Evolutionary conservation across 371 early-diverging fungal genomes (phyloP).

Genomic region (Apophysomyces sp.): DNA sequence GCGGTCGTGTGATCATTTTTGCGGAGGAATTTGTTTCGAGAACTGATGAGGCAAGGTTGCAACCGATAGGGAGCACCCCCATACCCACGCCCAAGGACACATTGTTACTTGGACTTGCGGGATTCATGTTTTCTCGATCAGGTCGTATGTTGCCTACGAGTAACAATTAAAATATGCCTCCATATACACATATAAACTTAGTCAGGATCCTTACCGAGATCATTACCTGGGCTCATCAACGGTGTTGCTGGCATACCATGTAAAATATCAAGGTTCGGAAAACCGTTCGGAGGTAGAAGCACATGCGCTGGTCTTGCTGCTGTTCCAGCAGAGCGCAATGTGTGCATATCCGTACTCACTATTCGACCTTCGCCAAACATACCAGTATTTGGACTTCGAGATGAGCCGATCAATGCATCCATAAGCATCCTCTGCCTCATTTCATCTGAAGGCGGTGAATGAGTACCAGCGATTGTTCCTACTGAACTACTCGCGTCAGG

Average conservation of each 20-base stretch:
- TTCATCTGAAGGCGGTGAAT: not conserved
- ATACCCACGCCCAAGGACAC: not conserved
- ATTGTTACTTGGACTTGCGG: not conserved
- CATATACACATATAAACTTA: not conserved
- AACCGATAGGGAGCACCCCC: not conserved
- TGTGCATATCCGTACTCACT: not conserved
- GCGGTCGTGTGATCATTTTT: not conserved
- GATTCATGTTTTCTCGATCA: not conserved
- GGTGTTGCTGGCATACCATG: not conserved
- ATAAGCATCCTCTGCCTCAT: conserved; percentile 16
- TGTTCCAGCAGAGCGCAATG: not conserved
- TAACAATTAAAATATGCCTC: not conserved
- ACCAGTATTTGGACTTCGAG: not conserved
- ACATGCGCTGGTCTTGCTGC: conserved; percentile 6
- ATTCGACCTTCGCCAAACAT: not conserved
- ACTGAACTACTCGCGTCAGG: not conserved
- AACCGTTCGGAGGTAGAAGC: conserved; percentile 6
- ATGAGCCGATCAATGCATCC: conserved; percentile 19
- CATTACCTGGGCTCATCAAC: not conserved
- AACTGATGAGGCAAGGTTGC: not conserved
- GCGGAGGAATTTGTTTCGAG: not conserved
- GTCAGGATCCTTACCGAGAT: not conserved
- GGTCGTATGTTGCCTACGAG: not conserved
- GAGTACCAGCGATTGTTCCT: not conserved
- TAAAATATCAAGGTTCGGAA: not conserved